A percentile compares a stretch with the other conserved stretches of the same genome.
phyloP scores from a whole-genome alignment of 768 basidiomycete species.

The Leccinum barrowsii region DNA sequence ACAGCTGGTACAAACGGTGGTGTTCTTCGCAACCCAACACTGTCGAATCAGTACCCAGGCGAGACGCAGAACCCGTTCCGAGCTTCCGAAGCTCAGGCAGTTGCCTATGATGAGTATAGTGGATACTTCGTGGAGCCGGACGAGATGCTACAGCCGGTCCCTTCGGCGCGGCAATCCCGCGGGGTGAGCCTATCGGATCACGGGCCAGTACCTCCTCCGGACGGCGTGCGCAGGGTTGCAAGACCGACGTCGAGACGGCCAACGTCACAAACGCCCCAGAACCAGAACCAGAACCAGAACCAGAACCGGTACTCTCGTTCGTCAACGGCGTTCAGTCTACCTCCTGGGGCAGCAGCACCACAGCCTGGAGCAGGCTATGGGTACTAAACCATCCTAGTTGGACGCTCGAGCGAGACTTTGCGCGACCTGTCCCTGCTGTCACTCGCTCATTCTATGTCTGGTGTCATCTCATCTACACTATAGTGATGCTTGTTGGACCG shows the following conservation, averaged over 20 bases:
- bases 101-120: constrained; percentile 37
- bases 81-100: constrained; percentile 39
- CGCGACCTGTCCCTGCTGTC: not conserved
- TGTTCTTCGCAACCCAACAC: constrained; percentile 38
- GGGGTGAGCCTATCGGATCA: constrained; percentile 79
- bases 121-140: constrained; percentile 36
- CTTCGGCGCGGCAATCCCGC: constrained; percentile 34
- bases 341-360: constrained; percentile 75
- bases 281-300: not conserved
- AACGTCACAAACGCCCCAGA: constrained; percentile 47
- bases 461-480: constrained; percentile 2
- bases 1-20: constrained; percentile 35
- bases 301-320: constrained; percentile 73
- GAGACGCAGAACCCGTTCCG: constrained; percentile 61
- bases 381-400: constrained; percentile 5
- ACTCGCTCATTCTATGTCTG: not conserved
- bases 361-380: constrained; percentile 33
- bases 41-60: constrained; percentile 38
- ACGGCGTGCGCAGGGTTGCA: constrained; percentile 78
- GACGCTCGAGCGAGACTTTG: constrained; percentile 6
- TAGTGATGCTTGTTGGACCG: constrained; percentile 12
- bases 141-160: constrained; percentile 25
- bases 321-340: constrained; percentile 50
- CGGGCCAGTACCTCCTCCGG: constrained; percentile 77
- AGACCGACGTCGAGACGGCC: constrained; percentile 54